Conservation (phyloP, 2,329 filamentous ascomycete species). For the Pyricularia sp. region DNA sequence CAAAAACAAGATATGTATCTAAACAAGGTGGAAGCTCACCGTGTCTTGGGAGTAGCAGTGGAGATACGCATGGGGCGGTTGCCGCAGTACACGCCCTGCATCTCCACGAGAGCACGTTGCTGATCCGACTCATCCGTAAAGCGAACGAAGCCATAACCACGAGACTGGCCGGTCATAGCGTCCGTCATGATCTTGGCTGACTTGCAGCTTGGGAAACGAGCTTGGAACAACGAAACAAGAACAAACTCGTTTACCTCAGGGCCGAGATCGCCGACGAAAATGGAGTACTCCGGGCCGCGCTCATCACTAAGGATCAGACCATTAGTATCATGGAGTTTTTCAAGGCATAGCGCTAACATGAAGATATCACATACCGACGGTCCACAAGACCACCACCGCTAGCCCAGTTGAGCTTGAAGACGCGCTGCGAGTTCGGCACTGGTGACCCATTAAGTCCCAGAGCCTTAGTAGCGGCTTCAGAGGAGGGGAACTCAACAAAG, state of each 20-base stretch:
- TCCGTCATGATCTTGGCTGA: slow-evolving; percentile 99
- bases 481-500: slow-evolving; percentile 84
- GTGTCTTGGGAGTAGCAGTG: slow-evolving; percentile 95
- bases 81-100: slow-evolving; percentile 98
- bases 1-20: not conserved
- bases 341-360: not conserved
- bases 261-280: slow-evolving; percentile 95
- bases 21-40: slow-evolving; percentile 27
- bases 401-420: slow-evolving; percentile 99
- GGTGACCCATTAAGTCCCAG: slow-evolving; percentile 79
- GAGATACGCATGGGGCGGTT: slow-evolving; percentile 98
- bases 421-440: slow-evolving; percentile 88
- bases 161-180: slow-evolving; percentile 93
- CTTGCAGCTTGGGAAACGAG: slow-evolving; percentile 94
- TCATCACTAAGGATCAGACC: slow-evolving; percentile 57
- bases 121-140: slow-evolving; percentile 95
- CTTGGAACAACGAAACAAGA: slow-evolving; percentile 92
- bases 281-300: slow-evolving; percentile 89
- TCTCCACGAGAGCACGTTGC: slow-evolving; percentile 90
- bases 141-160: slow-evolving; percentile 94
- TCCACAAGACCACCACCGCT: slow-evolving; percentile 93
- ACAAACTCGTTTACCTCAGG: slow-evolving; percentile 99
- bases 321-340: not conserved
- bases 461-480: slow-evolving; percentile 84
- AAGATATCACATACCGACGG: slow-evolving; percentile 56